A percentile compares a stretch with the other conserved stretches of the same genome.
Evolutionary conservation across 495 filamentous ascomycete species (phyloP).

Genomic region (Neurospora intermedia): DNA sequence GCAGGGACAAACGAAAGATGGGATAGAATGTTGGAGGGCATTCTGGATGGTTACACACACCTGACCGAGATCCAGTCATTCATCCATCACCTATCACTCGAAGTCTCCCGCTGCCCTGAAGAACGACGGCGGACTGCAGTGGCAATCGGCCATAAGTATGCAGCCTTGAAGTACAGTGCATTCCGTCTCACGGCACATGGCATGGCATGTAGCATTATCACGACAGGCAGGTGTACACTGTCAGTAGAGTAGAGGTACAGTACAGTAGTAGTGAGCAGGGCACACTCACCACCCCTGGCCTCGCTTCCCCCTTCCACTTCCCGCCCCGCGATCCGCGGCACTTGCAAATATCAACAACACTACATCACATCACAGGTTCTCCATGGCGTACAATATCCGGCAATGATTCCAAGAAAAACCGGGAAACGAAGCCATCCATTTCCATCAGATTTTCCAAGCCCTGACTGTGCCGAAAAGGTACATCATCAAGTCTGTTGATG

Average conservation of each 20-base stretch:
- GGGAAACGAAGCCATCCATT: not conserved
- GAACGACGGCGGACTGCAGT: not conserved
- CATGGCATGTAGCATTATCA: not conserved
- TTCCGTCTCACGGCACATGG: not conserved
- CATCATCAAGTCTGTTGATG: not conserved
- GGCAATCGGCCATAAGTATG: no score
- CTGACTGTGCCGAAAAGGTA: not conserved
- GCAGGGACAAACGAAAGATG: not conserved
- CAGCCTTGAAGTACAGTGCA: not conserved
- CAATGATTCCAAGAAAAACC: not conserved
- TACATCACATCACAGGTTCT: not conserved
- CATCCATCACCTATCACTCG: not conserved
- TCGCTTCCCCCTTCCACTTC: not conserved
- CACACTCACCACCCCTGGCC: not conserved
- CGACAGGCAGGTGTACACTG: no score
- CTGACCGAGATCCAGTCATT: not conserved
- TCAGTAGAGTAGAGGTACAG: not conserved
- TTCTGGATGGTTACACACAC: not conserved
- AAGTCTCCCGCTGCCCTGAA: not conserved
- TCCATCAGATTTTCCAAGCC: not conserved
- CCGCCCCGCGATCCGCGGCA: not conserved
- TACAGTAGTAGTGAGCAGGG: not conserved
- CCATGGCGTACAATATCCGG: not conserved
- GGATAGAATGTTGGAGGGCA: not conserved
- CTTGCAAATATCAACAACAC: not conserved